Conservation (phyloP, 2,329 filamentous ascomycete species). For the Amylocarpus encephaloides region DNA sequence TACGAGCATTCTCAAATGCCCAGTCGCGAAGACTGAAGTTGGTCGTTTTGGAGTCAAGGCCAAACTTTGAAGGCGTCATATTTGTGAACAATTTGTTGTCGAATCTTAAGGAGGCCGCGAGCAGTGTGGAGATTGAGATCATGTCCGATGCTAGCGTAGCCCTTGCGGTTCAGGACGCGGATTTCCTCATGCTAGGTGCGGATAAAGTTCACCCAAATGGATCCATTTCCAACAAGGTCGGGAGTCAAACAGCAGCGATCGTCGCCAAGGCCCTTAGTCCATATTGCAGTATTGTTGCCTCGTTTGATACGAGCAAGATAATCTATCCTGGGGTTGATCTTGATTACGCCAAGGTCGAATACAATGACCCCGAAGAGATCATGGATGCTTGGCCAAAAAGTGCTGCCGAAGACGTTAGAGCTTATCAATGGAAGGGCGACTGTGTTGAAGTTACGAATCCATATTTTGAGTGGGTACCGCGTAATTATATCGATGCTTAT, state of each 20-base stretch:
- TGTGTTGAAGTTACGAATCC: slow-evolving; percentile 35
- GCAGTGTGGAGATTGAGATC: slow-evolving; percentile 34
- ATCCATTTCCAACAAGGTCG: slow-evolving; percentile 61
- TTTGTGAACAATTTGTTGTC: slow-evolving; percentile 40
- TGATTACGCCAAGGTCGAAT: slow-evolving; percentile 39
- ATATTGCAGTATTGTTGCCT: slow-evolving; percentile 43
- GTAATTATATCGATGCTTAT: slow-evolving; percentile 27
- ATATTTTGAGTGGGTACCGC: slow-evolving; percentile 33
- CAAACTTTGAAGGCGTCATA: slow-evolving; percentile 57
- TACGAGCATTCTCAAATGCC: slow-evolving; percentile 33
- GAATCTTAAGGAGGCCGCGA: slow-evolving; percentile 17
- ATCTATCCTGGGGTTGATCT: slow-evolving; percentile 39
- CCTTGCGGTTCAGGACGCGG: slow-evolving; percentile 43
- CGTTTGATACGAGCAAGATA: slow-evolving; percentile 58
- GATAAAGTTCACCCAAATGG: slow-evolving; percentile 54
- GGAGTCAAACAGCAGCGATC: slow-evolving; percentile 53
- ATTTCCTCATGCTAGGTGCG: slow-evolving; percentile 57
- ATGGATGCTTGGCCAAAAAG: slow-evolving; percentile 38
- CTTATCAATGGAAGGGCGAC: slow-evolving; percentile 14
- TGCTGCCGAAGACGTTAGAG: slow-evolving; percentile 6
- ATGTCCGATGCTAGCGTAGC: slow-evolving; percentile 53
- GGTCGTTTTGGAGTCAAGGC: slow-evolving; percentile 59
- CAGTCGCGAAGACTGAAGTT: slow-evolving; percentile 42
- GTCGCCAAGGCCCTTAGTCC: slow-evolving; percentile 45
- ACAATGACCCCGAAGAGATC: slow-evolving; percentile 49